Evolutionary conservation across 2,329 filamentous ascomycete genomes (phyloP), one percentile per base, ranked within the genome.

Genomic region (Pestalotiopsis sp.): DNA sequence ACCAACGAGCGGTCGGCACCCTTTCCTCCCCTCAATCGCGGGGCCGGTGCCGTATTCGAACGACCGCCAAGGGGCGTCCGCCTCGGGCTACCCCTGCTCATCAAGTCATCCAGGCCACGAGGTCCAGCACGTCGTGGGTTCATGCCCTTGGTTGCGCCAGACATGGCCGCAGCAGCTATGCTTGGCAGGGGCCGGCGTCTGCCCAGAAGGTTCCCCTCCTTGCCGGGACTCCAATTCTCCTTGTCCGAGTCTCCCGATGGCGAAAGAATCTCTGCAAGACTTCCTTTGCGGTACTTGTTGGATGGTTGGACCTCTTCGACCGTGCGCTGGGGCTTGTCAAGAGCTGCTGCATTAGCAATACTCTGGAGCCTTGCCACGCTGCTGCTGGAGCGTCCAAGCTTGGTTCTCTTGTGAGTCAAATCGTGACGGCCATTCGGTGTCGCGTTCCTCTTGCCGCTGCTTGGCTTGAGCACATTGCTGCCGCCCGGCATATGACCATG

Each of bases 211-310:
- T 81, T 82, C 9, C 80, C 83, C 57, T 85, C 83, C 71, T 84
- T 84, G 71, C 83, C 85, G 1, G 85, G 91, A 76, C 84, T 88
- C 87, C 94, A 97, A 77, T 98, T 98, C 82, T 98, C 95, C 82
- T 98, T 98, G 79, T 98, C 95, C 1, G 94, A 97, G 75, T 97
- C 95, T 63, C 81, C 88, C 17, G 88, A 77, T 74, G 83, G 74
- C 79, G 83, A 79, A 39, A 79, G 79, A 71, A 80, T 74, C 41
- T 72, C 74, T 45, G 84, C 81, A 27, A 85, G 71, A 74, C 86
- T 82, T 49, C 80, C 80, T 73, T 84, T 82, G 70, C 70, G 68
- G 7, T 68, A 70, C 57, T 75, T 76, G 70, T 77, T 77, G 67
- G 74, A 74, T 7, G 72, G 69, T n/a, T 74, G 75, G 5, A 72